These are phyloP conservation scores for Mimosa bimucronata DNA, from an alignment of 306 rosid species.

Conservation along the genomic window DNA sequence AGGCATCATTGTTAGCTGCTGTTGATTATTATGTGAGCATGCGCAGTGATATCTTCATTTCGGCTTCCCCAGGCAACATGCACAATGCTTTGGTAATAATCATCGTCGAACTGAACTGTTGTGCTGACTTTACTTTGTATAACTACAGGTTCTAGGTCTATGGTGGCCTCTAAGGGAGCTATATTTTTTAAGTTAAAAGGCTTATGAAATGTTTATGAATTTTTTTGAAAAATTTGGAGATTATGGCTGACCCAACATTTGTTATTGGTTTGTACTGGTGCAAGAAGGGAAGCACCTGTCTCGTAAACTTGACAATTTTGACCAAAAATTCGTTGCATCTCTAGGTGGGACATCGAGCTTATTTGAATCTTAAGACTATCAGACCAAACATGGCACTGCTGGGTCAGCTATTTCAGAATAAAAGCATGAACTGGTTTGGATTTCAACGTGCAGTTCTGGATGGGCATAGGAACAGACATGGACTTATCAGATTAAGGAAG, in stretches of 20 bases:
- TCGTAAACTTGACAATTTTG: slow-evolving; percentile 21
- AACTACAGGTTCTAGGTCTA: not conserved
- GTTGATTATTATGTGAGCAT: slow-evolving; percentile 88
- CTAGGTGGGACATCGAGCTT: slow-evolving; percentile 89
- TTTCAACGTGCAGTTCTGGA: slow-evolving; percentile 65
- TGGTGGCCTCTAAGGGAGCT: not conserved
- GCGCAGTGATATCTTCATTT: slow-evolving; percentile 92
- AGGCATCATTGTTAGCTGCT: slow-evolving; percentile 91
- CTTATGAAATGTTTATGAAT: not conserved
- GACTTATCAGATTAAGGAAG: slow-evolving; percentile 81
- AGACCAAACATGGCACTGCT: slow-evolving; percentile 87
- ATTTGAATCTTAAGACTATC: slow-evolving; percentile 80
- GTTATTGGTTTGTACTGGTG: slow-evolving; percentile 14
- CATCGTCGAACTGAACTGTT: slow-evolving; percentile 10
- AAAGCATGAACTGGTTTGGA: slow-evolving; percentile 74
- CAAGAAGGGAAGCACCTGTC: slow-evolving; percentile 29
- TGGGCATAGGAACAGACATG: slow-evolving; percentile 88
- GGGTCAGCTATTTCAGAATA: slow-evolving; percentile 87
- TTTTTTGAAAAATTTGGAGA: too few species aligned
- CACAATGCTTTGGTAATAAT: slow-evolving; percentile 92
- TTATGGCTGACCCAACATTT: not conserved
- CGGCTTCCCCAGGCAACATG: slow-evolving; percentile 99
- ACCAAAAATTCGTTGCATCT: slow-evolving; percentile 32
- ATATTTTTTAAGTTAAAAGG: not conserved
- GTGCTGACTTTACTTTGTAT: not conserved